phyloP scores from a whole-genome alignment of 2,329 filamentous ascomycete genomes.

The Aureobasidium melanogenum region DNA sequence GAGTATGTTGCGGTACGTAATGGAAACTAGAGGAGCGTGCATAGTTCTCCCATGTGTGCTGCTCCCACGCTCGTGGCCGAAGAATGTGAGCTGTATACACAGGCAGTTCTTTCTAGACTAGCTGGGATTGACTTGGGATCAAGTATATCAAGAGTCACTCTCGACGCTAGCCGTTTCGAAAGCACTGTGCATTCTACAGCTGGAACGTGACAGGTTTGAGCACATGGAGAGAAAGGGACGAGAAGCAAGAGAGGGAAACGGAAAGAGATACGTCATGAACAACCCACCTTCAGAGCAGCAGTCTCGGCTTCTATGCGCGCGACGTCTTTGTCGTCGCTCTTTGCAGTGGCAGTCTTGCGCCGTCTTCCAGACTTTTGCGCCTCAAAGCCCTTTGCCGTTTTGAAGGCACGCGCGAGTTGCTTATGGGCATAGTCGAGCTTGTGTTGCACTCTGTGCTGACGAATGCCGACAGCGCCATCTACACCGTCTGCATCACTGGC shows the following conservation, averaged over 20 bases:
- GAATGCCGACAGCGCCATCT: conserved; percentile 15
- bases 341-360: conserved; percentile 44
- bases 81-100: neutral
- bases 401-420: conserved; percentile 58
- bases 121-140: neutral
- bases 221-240: neutral
- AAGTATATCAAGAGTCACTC: neutral
- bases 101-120: neutral
- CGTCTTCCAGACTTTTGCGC: conserved; percentile 63
- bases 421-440: conserved; percentile 47
- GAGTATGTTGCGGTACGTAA: neutral
- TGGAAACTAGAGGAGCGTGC: neutral
- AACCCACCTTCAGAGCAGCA: conserved; percentile 44
- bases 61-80: neutral
- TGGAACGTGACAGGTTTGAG: neutral
- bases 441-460: conserved; percentile 41
- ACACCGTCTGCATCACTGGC: conserved; percentile 16
- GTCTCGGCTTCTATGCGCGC: conserved; percentile 56
- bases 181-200: neutral
- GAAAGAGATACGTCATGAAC: neutral
- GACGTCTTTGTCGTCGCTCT: conserved; percentile 40
- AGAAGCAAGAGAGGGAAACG: neutral
- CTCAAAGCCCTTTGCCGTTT: conserved; percentile 66
- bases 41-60: neutral
- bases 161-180: neutral